Percentiles rank a stretch among this genome's conserved stretches.
These are phyloP conservation scores for Candida ortonii DNA, from an alignment of 805 yeast species.

Conservation along the genomic window DNA sequence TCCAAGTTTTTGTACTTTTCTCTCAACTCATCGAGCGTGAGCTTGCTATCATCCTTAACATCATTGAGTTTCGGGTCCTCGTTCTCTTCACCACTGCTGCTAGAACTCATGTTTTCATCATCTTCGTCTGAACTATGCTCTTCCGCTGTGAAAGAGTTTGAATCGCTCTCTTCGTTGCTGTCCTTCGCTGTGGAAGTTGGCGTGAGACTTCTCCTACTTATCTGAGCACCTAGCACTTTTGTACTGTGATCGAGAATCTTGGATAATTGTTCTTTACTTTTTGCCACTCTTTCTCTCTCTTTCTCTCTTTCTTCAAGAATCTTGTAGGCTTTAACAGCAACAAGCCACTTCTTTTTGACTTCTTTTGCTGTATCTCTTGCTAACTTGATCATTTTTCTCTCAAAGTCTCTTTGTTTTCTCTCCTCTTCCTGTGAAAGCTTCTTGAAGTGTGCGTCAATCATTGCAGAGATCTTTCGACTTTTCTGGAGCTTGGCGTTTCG, in stretches of 20 bases:
- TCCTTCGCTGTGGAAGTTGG: too few species aligned
- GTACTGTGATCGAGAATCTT: constrained; percentile 91
- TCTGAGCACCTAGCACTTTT: constrained; percentile 81
- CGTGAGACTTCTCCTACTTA: constrained; percentile 41
- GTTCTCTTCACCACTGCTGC: constrained; percentile 21
- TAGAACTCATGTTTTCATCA: constrained; percentile 12
- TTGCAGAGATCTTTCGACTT: constrained; percentile 68
- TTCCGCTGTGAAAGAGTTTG: too few species aligned
- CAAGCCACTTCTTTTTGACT: constrained; percentile 85
- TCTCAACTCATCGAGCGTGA: constrained; percentile 54
- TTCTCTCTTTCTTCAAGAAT: constrained; percentile 73
- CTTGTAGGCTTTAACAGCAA: constrained; percentile 79
- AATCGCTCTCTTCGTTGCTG: constrained; percentile 21
- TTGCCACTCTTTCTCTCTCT: constrained; percentile 72
- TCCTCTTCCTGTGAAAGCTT: constrained; percentile 87
- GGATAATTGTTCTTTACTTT: constrained; percentile 83
- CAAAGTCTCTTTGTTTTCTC: constrained; percentile 70
- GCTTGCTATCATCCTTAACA: constrained; percentile 42
- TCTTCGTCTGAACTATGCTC: too few species aligned
- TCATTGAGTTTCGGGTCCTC: constrained; percentile 19
- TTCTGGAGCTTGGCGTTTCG: constrained; percentile 63
- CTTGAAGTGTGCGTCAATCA: constrained; percentile 85
- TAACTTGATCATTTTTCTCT: constrained; percentile 60
- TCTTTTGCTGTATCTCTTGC: constrained; percentile 83
- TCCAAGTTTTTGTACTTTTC: constrained; percentile 52